A percentile compares a stretch with the other conserved stretches of the same genome.
These are phyloP conservation scores for Phytopythium chamaehyphon DNA, from an alignment of 352 stramenopile genomes.

Conservation along the genomic window DNA sequence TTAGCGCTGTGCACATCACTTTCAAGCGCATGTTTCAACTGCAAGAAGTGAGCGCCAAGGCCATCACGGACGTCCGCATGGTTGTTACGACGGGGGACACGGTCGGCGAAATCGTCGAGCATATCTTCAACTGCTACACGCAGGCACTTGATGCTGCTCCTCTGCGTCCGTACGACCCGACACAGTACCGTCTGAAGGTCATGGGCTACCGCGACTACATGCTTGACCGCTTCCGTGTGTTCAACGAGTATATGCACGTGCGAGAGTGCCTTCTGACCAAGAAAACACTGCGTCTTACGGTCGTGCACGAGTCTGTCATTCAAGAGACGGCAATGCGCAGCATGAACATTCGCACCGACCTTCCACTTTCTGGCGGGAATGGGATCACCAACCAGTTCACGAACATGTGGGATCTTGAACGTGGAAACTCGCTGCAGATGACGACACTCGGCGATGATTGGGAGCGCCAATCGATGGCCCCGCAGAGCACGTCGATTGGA, in stretches of 20 bases:
- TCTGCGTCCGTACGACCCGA: conserved; percentile 70
- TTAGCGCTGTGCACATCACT: conserved; percentile 69
- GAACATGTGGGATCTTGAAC: conserved; percentile 53
- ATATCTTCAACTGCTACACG: conserved; percentile 89
- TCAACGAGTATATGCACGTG: conserved; percentile 88
- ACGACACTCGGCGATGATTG: conserved; percentile 68
- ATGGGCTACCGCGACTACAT: conserved; percentile 85
- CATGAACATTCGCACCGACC: conserved; percentile 64
- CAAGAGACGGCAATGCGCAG: conserved; percentile 79
- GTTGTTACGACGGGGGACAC: conserved; percentile 78
- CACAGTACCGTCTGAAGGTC: conserved; percentile 83
- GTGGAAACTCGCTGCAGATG: conserved; percentile 62
- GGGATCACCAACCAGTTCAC: conserved; percentile 47
- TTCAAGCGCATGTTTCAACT: conserved; percentile 84
- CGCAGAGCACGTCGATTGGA: conserved; percentile 20
- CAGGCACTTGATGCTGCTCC: conserved; percentile 70
- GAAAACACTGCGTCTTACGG: conserved; percentile 79
- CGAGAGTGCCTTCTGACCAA: conserved; percentile 83
- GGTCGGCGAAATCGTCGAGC: conserved; percentile 84
- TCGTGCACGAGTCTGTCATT: conserved; percentile 85
- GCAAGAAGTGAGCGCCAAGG: conserved; percentile 79
- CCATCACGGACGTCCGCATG: conserved; percentile 84
- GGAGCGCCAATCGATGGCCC: conserved; percentile 41
- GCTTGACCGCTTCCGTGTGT: conserved; percentile 73
- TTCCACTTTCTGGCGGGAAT: conserved; percentile 21